These are phyloP conservation scores for Fusarium transvaalense DNA, from an alignment of 2,329 filamentous ascomycete genomes.

Conservation along the genomic window DNA sequence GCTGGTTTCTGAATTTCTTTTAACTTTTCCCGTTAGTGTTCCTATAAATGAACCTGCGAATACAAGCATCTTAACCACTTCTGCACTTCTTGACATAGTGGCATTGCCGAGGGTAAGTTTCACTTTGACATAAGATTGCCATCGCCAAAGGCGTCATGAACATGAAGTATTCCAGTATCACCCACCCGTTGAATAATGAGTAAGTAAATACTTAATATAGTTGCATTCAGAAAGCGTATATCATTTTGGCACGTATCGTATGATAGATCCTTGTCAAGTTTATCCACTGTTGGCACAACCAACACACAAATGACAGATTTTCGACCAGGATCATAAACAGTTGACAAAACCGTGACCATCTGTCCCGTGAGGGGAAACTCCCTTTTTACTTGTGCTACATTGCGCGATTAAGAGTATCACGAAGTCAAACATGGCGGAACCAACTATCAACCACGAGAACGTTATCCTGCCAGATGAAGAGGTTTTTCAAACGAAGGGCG, in stretches of 20 bases:
- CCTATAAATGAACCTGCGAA: fast-evolving
- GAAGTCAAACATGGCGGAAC: slow-evolving; percentile 10
- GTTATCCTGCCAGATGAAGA: slow-evolving; percentile 20
- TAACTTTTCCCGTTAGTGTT: fast-evolving
- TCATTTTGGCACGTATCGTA: background rate
- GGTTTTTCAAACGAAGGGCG: background rate
- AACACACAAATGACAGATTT: slow-evolving; percentile 15
- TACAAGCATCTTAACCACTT: background rate
- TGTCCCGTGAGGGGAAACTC: background rate
- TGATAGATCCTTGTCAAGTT: slow-evolving; percentile 8
- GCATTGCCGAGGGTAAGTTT: too few relatives aligned
- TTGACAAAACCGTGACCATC: background rate
- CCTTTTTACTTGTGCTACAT: background rate
- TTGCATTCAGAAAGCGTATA: too few relatives aligned
- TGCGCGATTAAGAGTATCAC: slow-evolving; percentile 5
- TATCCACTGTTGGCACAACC: slow-evolving; percentile 5
- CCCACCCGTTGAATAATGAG: fast-evolving
- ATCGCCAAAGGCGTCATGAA: background rate
- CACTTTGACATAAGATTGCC: too few relatives aligned
- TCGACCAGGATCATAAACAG: background rate
- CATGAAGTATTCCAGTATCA: background rate
- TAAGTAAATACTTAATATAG: background rate
- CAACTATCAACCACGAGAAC: slow-evolving; percentile 2
- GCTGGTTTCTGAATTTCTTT: background rate
- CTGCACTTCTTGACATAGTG: background rate